A percentile compares a stretch with the other conserved stretches of the same genome.
These are phyloP conservation scores for Pseudisothecium myosuroides DNA, from an alignment of 225 moss, liverwort and hornwort genomes.

Conservation along the genomic window DNA sequence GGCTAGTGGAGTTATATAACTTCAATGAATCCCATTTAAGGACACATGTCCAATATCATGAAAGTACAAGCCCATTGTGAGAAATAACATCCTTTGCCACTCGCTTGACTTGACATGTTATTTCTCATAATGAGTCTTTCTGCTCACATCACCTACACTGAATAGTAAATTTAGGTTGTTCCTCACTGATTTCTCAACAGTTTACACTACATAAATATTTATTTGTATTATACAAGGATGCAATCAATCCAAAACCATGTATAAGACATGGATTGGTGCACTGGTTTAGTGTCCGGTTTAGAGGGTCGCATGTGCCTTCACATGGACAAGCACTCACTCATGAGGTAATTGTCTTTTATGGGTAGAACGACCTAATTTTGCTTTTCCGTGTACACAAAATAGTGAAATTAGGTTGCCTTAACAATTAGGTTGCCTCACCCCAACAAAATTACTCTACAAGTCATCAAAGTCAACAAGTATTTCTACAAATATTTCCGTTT, in stretches of 20 bases:
- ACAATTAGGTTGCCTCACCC: too few species aligned
- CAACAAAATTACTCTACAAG: too few species aligned
- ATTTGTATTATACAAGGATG: accelerated
- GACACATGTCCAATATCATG: background rate
- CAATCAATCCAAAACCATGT: too few species aligned
- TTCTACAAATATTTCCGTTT: too few species aligned
- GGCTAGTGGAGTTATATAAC: background rate
- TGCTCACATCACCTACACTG: background rate
- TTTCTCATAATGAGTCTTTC: background rate
- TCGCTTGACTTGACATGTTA: background rate
- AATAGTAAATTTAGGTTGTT: background rate
- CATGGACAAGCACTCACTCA: accelerated
- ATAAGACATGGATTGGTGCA: background rate
- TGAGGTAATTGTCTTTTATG: background rate
- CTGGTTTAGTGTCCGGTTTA: accelerated
- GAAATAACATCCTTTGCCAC: background rate
- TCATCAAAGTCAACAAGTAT: too few species aligned
- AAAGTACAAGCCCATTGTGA: background rate
- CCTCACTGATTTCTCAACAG: accelerated
- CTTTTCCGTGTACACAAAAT: too few species aligned
- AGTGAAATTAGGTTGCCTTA: too few species aligned
- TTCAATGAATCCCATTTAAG: background rate
- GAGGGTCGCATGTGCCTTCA: accelerated
- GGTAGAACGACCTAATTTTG: background rate
- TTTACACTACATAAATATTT: background rate